Conservation (phyloP, 805 yeast species). For the Spathaspora gorwiae region DNA sequence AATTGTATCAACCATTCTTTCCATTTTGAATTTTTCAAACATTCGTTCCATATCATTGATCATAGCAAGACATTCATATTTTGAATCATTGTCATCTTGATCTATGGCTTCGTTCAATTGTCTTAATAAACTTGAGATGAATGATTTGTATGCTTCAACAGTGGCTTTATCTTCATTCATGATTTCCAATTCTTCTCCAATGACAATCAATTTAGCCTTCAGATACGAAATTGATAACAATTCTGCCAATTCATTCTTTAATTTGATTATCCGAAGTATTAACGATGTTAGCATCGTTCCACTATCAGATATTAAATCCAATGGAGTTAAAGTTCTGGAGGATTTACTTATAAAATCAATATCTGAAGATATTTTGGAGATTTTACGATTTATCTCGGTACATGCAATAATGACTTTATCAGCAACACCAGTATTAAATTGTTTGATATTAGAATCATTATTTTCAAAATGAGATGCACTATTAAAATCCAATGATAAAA, state of each 20-base stretch:
- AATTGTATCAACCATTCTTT: slow-evolving; percentile 21
- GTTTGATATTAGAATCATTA: slow-evolving; percentile 12
- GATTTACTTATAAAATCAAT: slow-evolving; percentile 44
- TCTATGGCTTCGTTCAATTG: slow-evolving; percentile 56
- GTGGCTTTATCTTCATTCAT: slow-evolving; percentile 33
- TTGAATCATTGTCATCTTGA: slow-evolving; percentile 50
- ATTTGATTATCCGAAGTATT: slow-evolving; percentile 40
- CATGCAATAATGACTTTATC: slow-evolving; percentile 50
- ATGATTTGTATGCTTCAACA: slow-evolving; percentile 47
- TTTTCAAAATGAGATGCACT: slow-evolving; percentile 36
- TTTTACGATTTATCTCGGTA: slow-evolving; percentile 40
- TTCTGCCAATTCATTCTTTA: slow-evolving; percentile 49
- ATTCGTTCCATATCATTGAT: slow-evolving; percentile 68
- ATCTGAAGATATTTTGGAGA: slow-evolving; percentile 40
- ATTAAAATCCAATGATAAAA: slow-evolving; percentile 47
- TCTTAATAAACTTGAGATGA: slow-evolving; percentile 52
- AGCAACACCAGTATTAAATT: slow-evolving; percentile 52
- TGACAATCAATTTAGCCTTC: slow-evolving; percentile 59
- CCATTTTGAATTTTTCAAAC: slow-evolving; percentile 52
- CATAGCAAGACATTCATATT: slow-evolving; percentile 63
- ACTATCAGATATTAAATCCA: slow-evolving; percentile 49
- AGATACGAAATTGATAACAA: slow-evolving; percentile 56
- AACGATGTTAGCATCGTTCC: slow-evolving; percentile 47
- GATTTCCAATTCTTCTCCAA: slow-evolving; percentile 60
- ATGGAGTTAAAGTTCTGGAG: slow-evolving; percentile 37